Percentiles rank a stretch among this genome's conserved stretches.
phyloP scores from a whole-genome alignment of 352 stramenopile genomes.

The Phytophthora ramorum region DNA sequence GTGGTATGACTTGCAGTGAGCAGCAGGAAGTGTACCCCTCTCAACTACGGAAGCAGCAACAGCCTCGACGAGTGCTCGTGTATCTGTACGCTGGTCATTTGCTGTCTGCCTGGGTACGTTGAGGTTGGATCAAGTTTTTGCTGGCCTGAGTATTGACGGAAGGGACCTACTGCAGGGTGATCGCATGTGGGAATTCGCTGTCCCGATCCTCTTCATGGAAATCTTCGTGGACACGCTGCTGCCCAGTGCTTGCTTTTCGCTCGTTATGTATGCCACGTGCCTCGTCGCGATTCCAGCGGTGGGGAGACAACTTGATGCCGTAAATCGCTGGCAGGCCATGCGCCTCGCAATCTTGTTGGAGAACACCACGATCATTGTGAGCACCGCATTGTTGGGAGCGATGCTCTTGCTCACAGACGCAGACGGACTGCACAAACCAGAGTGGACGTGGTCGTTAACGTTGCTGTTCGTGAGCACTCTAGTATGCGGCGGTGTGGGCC shows the following conservation, averaged over 20 bases:
- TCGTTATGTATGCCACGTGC: constrained; percentile 78
- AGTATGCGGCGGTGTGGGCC: constrained; percentile 71
- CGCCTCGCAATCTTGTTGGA: constrained; percentile 73
- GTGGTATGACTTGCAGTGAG: constrained; percentile 21
- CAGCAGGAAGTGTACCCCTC: constrained; percentile 1
- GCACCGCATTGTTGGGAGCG: constrained; percentile 53
- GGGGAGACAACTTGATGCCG: constrained; percentile 65
- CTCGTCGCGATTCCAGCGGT: constrained; percentile 74
- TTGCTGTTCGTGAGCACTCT: constrained; percentile 61
- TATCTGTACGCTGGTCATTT: constrained; percentile 85
- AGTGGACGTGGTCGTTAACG: constrained; percentile 59
- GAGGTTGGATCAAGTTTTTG: background rate
- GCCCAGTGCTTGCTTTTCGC: constrained; percentile 74
- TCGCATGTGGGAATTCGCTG: constrained; percentile 84
- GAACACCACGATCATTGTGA: constrained; percentile 78
- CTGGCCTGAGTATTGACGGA: constrained; percentile 2
- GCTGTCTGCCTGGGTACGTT: constrained; percentile 76
- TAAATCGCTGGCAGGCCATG: constrained; percentile 75
- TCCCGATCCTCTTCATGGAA: constrained; percentile 88
- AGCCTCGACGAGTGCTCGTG: constrained; percentile 47
- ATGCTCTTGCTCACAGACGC: constrained; percentile 71
- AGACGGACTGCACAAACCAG: constrained; percentile 56
- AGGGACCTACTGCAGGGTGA: constrained; percentile 51
- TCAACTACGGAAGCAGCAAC: constrained; percentile 16
- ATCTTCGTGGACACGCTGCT: constrained; percentile 86